Conservation (phyloP, 495 filamentous ascomycete species). For the Tuber indicum region DNA sequence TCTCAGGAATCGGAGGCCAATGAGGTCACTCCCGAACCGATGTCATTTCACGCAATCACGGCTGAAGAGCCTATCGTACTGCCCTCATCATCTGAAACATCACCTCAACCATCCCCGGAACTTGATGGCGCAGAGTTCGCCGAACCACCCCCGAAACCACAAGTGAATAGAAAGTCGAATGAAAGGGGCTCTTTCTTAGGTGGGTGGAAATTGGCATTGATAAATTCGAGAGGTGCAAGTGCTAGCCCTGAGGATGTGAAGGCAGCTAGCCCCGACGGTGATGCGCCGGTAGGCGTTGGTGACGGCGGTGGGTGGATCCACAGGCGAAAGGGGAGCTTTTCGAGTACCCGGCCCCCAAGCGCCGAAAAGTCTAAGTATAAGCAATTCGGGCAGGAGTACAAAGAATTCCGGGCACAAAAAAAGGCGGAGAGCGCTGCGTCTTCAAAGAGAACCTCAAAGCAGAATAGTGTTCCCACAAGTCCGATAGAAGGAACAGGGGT, state of each 20-base stretch:
- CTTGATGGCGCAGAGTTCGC: slow-evolving; percentile 10
- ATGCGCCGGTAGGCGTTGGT: slow-evolving; percentile 36
- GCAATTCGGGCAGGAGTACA: slow-evolving; percentile 38
- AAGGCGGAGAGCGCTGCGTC: slow-evolving; percentile 15
- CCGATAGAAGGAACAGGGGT: slow-evolving; percentile 31
- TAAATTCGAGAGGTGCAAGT: slow-evolving; percentile 17
- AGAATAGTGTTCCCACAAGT: slow-evolving; percentile 14
- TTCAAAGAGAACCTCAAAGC: slow-evolving; percentile 14
- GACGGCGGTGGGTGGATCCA: slow-evolving; percentile 40
- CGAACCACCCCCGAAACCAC: slow-evolving; percentile 19
- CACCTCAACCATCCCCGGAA: slow-evolving; percentile 18
- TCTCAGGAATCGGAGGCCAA: not conserved
- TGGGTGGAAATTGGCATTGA: slow-evolving; percentile 40
- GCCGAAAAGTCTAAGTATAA: slow-evolving; percentile 33
- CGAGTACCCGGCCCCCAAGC: slow-evolving; percentile 37
- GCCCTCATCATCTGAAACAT: slow-evolving; percentile 34
- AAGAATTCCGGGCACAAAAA: slow-evolving; percentile 36
- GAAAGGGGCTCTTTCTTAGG: slow-evolving; percentile 33
- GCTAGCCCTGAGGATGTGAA: slow-evolving; percentile 13
- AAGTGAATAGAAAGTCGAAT: slow-evolving; percentile 25
- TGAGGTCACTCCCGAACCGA: not conserved
- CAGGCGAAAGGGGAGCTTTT: slow-evolving; percentile 37
- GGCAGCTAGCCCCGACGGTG: slow-evolving; percentile 9
- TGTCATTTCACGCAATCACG: slow-evolving; percentile 32
- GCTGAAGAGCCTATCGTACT: slow-evolving; percentile 37